Evolutionary conservation across 352 stramenopile species (phyloP).

Genomic region (Thraustochytrium striatum): DNA sequence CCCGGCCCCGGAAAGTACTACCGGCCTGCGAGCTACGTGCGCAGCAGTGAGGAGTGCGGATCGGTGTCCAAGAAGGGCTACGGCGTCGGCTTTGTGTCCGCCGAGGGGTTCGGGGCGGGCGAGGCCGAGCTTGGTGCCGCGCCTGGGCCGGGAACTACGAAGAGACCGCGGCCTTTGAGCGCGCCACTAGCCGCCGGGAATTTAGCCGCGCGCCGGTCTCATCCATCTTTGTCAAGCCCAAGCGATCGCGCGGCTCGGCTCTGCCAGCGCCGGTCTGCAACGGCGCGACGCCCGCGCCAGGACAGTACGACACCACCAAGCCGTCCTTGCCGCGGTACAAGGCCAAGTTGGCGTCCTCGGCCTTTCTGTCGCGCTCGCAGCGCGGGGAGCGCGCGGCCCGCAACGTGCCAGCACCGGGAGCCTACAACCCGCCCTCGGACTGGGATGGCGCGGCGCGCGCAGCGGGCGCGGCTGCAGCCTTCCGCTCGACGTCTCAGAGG

Average conservation of each 20-base stretch:
- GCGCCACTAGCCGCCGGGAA: neutral
- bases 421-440: neutral
- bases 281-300: neutral
- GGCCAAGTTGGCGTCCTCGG: neutral
- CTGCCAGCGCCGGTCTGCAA: neutral
- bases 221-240: neutral
- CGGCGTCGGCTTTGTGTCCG: neutral
- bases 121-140: neutral
- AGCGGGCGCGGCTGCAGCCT: neutral
- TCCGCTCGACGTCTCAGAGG: neutral
- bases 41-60: neutral
- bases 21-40: neutral
- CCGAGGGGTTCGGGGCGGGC: neutral
- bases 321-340: neutral
- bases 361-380: neutral
- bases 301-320: neutral
- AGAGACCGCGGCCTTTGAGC: neutral
- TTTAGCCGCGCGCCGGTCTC: neutral
- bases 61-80: neutral
- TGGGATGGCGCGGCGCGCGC: neutral
- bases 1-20: neutral
- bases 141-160: neutral
- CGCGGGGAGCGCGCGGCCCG: neutral
- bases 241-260: neutral
- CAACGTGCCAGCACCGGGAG: neutral